Evolutionary conservation across 225 moss, liverwort and hornwort genomes (phyloP), one percentile per base, ranked within the genome.

Genomic region (Marchantia polymorpha): DNA sequence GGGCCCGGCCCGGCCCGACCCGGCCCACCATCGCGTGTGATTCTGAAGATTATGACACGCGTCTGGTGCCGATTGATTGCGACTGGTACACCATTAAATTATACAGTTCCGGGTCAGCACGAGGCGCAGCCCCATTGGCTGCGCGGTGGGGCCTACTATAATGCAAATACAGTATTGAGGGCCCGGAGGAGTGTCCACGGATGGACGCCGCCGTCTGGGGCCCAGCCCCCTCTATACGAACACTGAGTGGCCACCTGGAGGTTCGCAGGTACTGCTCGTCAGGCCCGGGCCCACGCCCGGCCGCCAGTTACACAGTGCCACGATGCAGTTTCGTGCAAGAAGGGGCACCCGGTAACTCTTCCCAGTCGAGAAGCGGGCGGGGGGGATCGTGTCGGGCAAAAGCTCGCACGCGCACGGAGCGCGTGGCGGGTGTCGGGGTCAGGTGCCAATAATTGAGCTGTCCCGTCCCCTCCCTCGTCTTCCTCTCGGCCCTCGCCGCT

Each of bases 371-470:
- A 39, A 69, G 68, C 68, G 68, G 27, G 68, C 9, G 68, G 68
- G 68, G 68, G 30, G 68, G 68, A 69, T 69, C 68, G 68, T 69
- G 68, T 69, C 68, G 68, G 68, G 68, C 68, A 69, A 69, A 69
- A 69, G 11, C 68, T 69, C 68, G 68, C 68, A 69, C 68, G 68
- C 68, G 68, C 68, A 69, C 11, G 68, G 68, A 69, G 68, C 68
- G 68, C 68, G 68, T 69, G 68, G 68, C 68, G 68, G 68, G 68
- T 69, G 68, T 69, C 68, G 68, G 68, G 68, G 31, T 69, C 68
- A 69, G 68, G 68, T 69, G 68, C 68, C 68, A 69, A 69, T 69
- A 69, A 69, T 69, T 69, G 68, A 69, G 68, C 10, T 69, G 12
- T 9, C 27, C 30, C 27, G 8, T 63, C 22, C 61, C 61, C 12